Percentiles rank a stretch among this genome's conserved stretches.
These are phyloP conservation scores for Schwanniomyces sp. DNA, from an alignment of 805 yeast species.

Conservation along the genomic window DNA sequence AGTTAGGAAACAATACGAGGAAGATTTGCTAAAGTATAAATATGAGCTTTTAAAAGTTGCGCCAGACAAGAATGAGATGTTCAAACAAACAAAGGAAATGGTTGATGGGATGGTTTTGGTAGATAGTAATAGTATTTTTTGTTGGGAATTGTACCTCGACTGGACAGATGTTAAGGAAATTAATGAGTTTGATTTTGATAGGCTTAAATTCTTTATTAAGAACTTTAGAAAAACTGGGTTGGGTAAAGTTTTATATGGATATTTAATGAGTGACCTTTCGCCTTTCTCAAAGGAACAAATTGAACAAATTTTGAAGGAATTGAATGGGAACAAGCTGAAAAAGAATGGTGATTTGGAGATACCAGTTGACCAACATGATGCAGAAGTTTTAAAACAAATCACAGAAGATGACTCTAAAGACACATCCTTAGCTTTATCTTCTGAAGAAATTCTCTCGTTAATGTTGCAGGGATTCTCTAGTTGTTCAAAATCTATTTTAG, in stretches of 20 bases:
- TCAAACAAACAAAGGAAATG: conserved; percentile 49
- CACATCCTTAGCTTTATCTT: conserved; percentile 22
- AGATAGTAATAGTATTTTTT: conserved; percentile 55
- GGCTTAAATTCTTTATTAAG: conserved; percentile 51
- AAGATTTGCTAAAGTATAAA: conserved; percentile 55
- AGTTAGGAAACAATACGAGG: conserved; percentile 58
- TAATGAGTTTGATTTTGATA: conserved; percentile 43
- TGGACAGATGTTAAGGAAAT: conserved; percentile 63
- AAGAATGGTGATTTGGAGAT: conserved; percentile 9
- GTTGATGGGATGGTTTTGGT: conserved; percentile 74
- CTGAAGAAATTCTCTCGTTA: conserved; percentile 51
- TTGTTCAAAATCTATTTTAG: conserved; percentile 48
- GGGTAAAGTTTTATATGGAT: conserved; percentile 62
- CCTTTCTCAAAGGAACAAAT: conserved; percentile 46
- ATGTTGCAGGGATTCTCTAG: conserved; percentile 52
- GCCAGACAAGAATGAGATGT: conserved; percentile 48
- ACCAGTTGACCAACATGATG: conserved; percentile 9
- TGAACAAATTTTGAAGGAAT: conserved; percentile 15
- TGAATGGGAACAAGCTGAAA: conserved; percentile 9
- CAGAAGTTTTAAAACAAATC: conserved; percentile 11
- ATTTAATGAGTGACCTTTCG: conserved; percentile 65
- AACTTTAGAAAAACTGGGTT: conserved; percentile 62
- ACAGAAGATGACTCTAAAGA: conserved; percentile 12
- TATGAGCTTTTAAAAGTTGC: conserved; percentile 52
- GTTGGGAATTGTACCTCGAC: conserved; percentile 76